These are phyloP conservation scores for Saksenaea vasiformis DNA, from an alignment of 371 early-diverging fungal genomes.

Conservation along the genomic window DNA sequence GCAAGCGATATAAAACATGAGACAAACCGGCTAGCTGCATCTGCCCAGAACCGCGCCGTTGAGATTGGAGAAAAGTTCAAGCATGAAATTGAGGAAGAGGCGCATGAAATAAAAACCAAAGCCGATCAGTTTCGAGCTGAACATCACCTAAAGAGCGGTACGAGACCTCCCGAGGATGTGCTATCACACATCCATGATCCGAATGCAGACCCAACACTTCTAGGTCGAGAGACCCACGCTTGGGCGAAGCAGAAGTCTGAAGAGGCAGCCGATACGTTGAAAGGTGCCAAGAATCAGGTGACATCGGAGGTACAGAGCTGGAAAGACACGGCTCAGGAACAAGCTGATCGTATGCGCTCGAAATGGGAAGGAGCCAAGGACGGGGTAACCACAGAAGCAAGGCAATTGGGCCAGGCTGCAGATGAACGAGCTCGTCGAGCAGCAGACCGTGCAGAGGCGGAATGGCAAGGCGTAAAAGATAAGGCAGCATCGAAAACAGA, in stretches of 20 bases:
- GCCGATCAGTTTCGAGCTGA: conserved; percentile 22
- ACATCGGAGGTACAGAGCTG: conserved; percentile 2
- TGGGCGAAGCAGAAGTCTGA: conserved; percentile 1
- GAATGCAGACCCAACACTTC: neutral
- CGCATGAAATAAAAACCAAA: conserved; percentile 12
- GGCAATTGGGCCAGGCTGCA: neutral
- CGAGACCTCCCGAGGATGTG: conserved; percentile 28
- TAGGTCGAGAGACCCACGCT: conserved; percentile 1
- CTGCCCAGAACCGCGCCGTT: neutral
- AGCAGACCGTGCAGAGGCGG: conserved; percentile 4
- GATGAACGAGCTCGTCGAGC: conserved; percentile 10
- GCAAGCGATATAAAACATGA: conserved; percentile 4
- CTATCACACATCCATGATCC: conserved; percentile 7
- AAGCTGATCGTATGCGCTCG: neutral
- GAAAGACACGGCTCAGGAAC: conserved; percentile 3
- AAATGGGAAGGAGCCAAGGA: conserved; percentile 10
- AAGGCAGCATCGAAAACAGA: conserved; percentile 14
- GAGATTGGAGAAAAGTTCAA: neutral
- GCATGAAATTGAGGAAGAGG: neutral
- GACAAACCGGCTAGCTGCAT: neutral
- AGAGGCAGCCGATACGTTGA: conserved; percentile 7
- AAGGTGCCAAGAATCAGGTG: conserved; percentile 14
- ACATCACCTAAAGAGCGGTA: conserved; percentile 36
- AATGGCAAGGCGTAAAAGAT: conserved; percentile 6
- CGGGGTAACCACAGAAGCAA: neutral